These are phyloP conservation scores for Botryosphaeria dothidea DNA, from an alignment of 2,329 filamentous ascomycete species.

Conservation along the genomic window DNA sequence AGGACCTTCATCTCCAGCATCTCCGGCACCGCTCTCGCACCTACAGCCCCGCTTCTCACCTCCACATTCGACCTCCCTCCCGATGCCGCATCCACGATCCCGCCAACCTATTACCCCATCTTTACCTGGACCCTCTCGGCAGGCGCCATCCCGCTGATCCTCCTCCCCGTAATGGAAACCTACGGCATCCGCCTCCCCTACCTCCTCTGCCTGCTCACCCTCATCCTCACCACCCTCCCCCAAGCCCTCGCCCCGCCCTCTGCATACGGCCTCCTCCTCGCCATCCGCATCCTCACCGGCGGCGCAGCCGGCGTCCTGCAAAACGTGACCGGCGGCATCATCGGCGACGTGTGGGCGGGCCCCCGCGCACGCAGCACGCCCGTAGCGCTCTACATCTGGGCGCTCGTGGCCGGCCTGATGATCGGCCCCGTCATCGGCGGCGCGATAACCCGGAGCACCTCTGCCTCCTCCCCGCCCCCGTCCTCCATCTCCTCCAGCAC, in stretches of 20 bases:
- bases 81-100: conserved; percentile 29
- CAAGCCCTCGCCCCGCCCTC: conserved; percentile 41
- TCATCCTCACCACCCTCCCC: conserved; percentile 46
- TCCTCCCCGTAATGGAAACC: conserved; percentile 40
- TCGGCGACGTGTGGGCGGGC: conserved; percentile 40
- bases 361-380: conserved; percentile 42
- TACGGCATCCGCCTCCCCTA: conserved; percentile 31
- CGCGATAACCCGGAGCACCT: conserved; percentile 20
- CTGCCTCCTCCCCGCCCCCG: background rate
- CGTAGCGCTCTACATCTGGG: conserved; percentile 42
- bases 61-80: conserved; percentile 25
- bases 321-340: conserved; percentile 38
- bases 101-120: conserved; percentile 40
- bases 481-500: conserved; percentile 22
- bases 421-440: conserved; percentile 39
- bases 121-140: conserved; percentile 40
- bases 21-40: conserved; percentile 40
- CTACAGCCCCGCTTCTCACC: conserved; percentile 28
- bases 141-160: conserved; percentile 36
- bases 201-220: conserved; percentile 29
- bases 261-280: conserved; percentile 47
- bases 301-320: conserved; percentile 45
- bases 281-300: conserved; percentile 47
- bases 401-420: conserved; percentile 35
- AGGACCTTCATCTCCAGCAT: conserved; percentile 36